A percentile compares a stretch with the other conserved stretches of the same genome.
phyloP scores from a whole-genome alignment of 2,329 filamentous ascomycete species.

The Ceratocystis huliohia region DNA sequence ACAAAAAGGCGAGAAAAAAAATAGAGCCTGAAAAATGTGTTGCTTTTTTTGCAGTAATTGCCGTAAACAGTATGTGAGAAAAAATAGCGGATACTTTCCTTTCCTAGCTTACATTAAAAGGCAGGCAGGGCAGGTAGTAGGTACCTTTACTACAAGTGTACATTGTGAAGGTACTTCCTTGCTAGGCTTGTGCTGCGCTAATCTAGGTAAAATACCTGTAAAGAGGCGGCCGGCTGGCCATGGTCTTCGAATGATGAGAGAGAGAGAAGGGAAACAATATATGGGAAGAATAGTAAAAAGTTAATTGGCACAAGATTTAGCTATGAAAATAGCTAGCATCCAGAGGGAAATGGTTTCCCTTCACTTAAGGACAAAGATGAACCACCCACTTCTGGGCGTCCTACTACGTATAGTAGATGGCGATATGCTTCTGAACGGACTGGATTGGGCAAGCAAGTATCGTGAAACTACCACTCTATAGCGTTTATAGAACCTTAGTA shows the following conservation, averaged over 20 bases:
- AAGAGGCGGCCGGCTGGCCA: background rate
- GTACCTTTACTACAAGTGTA: background rate
- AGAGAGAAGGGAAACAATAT: background rate
- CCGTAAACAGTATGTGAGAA: background rate
- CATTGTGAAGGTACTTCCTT: background rate
- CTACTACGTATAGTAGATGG: no score
- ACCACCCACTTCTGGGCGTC: no score
- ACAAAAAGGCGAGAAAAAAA: background rate
- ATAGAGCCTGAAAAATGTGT: background rate
- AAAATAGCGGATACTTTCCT: constrained; percentile 7
- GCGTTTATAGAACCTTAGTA: no score
- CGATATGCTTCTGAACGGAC: no score
- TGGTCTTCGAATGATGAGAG: background rate
- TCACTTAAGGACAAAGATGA: no score
- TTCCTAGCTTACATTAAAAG: background rate
- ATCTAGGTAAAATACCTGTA: background rate
- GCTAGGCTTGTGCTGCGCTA: background rate
- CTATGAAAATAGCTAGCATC: no score
- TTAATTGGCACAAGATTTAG: no score
- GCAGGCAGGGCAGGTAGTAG: background rate
- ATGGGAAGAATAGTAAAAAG: no score
- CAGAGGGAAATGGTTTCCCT: no score
- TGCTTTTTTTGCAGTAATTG: background rate
- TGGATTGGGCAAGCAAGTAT: no score
- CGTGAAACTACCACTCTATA: no score